Evolutionary conservation across 2,329 filamentous ascomycete species (phyloP).

Genomic region (Fulvia fulva): DNA sequence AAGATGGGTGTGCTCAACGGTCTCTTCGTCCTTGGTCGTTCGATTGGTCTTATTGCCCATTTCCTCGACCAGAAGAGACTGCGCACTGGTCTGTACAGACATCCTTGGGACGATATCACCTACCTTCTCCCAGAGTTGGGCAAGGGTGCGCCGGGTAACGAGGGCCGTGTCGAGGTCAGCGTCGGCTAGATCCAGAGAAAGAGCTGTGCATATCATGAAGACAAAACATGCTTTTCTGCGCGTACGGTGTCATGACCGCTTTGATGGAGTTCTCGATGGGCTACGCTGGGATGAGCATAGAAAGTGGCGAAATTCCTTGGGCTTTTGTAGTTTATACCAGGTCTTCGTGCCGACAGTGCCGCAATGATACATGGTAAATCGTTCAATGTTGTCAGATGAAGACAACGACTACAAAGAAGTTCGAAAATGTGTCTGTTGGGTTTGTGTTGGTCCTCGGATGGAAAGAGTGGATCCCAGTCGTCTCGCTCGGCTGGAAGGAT

Average conservation of each 20-base stretch:
- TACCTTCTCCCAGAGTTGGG: slow-evolving; percentile 82
- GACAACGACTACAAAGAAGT: background rate
- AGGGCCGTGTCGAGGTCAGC: slow-evolving; percentile 87
- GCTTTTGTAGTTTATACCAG: background rate
- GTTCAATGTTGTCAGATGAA: background rate
- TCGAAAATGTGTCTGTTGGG: background rate
- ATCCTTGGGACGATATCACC: slow-evolving; percentile 96
- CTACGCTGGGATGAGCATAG: background rate
- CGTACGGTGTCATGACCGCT: background rate
- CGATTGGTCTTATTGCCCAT: slow-evolving; percentile 98
- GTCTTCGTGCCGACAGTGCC: background rate
- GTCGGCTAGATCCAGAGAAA: slow-evolving; percentile 38
- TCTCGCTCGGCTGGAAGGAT: background rate
- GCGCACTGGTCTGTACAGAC: slow-evolving; percentile 95
- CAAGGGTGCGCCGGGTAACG: slow-evolving; percentile 65
- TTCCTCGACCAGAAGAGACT: slow-evolving; percentile 99
- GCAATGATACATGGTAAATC: background rate
- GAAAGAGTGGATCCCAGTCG: background rate
- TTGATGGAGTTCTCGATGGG: background rate
- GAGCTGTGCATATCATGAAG: background rate
- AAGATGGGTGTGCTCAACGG: slow-evolving; percentile 99
- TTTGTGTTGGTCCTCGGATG: background rate
- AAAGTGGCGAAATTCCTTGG: background rate
- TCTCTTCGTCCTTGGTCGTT: slow-evolving; percentile 94
- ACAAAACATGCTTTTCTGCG: background rate